Evolutionary conservation across 2,329 filamentous ascomycete genomes (phyloP).

Genomic region (Colletotrichum karsti): DNA sequence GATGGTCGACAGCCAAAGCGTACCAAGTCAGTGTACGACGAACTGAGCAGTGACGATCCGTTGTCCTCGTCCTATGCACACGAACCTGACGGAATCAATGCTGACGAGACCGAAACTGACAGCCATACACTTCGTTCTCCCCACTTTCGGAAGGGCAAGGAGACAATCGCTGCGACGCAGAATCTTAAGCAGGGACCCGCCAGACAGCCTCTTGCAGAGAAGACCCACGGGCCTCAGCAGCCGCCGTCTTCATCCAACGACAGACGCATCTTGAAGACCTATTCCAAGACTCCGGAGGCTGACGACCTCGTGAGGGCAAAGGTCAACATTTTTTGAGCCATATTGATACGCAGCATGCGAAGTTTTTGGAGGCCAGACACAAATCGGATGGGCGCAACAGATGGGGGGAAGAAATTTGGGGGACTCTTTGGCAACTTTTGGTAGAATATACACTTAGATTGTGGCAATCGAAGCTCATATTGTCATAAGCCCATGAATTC

Average conservation of each 20-base stretch:
- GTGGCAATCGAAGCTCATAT: neutral
- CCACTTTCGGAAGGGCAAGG: neutral
- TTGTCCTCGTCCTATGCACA: too few relatives aligned
- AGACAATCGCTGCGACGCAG: neutral
- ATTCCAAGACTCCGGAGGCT: neutral
- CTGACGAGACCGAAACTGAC: neutral
- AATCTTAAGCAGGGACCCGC: neutral
- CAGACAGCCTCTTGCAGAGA: neutral
- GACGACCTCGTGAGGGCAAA: neutral
- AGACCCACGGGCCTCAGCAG: neutral
- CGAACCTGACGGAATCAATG: neutral
- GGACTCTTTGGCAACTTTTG: neutral
- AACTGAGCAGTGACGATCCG: neutral
- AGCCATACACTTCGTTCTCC: neutral
- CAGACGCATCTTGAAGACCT: neutral
- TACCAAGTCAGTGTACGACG: neutral
- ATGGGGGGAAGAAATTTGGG: neutral
- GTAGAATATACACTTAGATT: slow-evolving; percentile 19
- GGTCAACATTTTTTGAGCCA: neutral
- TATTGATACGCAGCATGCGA: neutral
- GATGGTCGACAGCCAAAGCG: neutral
- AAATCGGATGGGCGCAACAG: neutral
- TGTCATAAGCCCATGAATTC: neutral
- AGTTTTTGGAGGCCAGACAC: neutral
- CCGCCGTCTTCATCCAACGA: neutral